A percentile compares a stretch with the other conserved stretches of the same genome.
phyloP scores from a whole-genome alignment of 768 basidiomycete genomes.

The Phlegmacium glaucopus region DNA sequence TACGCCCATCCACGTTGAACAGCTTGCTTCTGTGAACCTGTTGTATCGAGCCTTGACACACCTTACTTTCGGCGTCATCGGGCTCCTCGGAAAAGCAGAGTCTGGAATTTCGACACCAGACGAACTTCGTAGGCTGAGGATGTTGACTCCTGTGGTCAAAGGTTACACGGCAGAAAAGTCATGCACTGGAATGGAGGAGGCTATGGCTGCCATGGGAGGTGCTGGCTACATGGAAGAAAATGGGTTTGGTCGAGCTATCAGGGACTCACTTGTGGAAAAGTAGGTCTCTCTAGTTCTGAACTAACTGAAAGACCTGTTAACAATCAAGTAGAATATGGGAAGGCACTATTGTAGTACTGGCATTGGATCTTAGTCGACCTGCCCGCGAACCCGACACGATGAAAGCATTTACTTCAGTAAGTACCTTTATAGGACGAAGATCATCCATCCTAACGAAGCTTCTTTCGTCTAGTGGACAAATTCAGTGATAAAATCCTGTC shows the following conservation, averaged over 20 bases:
- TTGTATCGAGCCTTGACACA: slow-evolving; percentile 66
- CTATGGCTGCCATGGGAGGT: slow-evolving; percentile 72
- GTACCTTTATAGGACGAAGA: slow-evolving; percentile 12
- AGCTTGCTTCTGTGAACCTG: slow-evolving; percentile 57
- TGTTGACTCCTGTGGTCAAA: slow-evolving; percentile 69
- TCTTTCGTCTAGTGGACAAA: slow-evolving; percentile 48
- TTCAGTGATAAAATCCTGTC: slow-evolving; percentile 38
- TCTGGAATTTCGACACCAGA: slow-evolving; percentile 45
- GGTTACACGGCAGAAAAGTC: slow-evolving; percentile 68
- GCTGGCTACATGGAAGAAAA: slow-evolving; percentile 86
- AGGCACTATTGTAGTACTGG: slow-evolving; percentile 65
- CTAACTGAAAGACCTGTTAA: background rate
- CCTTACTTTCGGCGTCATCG: slow-evolving; percentile 55
- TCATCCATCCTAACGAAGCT: background rate
- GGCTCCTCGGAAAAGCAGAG: slow-evolving; percentile 60
- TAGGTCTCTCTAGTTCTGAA: slow-evolving; percentile 14
- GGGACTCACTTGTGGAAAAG: slow-evolving; percentile 73
- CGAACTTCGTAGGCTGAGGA: slow-evolving; percentile 52
- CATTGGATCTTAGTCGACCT: slow-evolving; percentile 63
- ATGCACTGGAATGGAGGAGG: slow-evolving; percentile 62
- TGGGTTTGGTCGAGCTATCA: slow-evolving; percentile 62
- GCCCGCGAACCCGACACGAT: slow-evolving; percentile 41
- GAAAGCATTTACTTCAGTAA: slow-evolving; percentile 47
- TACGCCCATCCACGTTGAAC: slow-evolving; percentile 58
- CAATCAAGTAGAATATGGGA: slow-evolving; percentile 66